These are phyloP conservation scores for Crithidia brevicula DNA, from an alignment of 208 protist species.

Conservation along the genomic window DNA sequence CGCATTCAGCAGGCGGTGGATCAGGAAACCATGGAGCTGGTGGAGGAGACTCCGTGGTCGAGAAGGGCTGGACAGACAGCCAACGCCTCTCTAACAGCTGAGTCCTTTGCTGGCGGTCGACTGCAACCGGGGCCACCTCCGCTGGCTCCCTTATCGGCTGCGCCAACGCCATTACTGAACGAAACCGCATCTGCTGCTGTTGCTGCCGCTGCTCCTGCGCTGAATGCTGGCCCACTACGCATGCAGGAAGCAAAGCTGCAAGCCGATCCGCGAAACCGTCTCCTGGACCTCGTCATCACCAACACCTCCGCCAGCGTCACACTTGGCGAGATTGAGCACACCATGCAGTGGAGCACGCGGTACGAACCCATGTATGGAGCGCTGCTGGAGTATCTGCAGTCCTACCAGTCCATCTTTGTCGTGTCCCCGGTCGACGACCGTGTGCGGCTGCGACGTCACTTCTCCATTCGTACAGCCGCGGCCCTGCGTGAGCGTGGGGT, in stretches of 20 bases:
- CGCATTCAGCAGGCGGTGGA: slow-evolving; percentile 6
- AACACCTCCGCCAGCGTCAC: slow-evolving; percentile 52
- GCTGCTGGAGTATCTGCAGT: slow-evolving; percentile 68
- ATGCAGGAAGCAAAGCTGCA: slow-evolving; percentile 24
- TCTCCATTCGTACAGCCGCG: slow-evolving; percentile 21
- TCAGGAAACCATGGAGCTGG: not conserved
- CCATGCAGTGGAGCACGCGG: slow-evolving; percentile 48
- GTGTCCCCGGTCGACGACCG: slow-evolving; percentile 71
- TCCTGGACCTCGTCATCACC: slow-evolving; percentile 64
- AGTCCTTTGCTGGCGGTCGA: not conserved
- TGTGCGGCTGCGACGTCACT: slow-evolving; percentile 52
- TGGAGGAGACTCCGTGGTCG: not conserved
- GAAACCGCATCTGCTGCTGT: not conserved
- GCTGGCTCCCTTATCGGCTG: not conserved
- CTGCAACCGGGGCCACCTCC: not conserved
- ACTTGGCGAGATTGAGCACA: slow-evolving; percentile 44
- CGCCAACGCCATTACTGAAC: not conserved
- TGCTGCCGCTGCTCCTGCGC: too few relatives aligned
- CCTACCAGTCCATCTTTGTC: slow-evolving; percentile 82
- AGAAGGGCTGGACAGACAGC: too few relatives aligned
- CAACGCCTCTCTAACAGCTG: too few relatives aligned
- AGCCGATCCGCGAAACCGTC: slow-evolving; percentile 56
- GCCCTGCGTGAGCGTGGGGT: slow-evolving; percentile 3
- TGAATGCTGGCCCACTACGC: not conserved
- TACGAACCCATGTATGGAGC: slow-evolving; percentile 56